Conservation (phyloP, 768 basidiomycete species). For the Hygrocybe coccinea region DNA sequence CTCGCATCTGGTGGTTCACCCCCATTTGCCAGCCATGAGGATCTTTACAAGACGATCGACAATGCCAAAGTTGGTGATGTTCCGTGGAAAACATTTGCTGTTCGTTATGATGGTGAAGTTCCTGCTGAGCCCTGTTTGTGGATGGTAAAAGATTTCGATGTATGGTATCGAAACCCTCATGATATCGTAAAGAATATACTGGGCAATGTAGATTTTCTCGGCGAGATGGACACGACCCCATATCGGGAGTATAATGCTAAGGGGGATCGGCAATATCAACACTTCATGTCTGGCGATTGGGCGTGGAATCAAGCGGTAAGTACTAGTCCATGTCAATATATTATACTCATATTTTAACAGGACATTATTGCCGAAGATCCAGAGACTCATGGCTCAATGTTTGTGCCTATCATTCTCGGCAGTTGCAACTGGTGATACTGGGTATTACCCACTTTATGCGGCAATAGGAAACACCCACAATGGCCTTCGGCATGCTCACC, state of each 20-base stretch:
- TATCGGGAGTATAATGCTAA: constrained; percentile 22
- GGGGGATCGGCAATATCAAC: constrained; percentile 22
- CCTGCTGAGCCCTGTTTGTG: constrained; percentile 24
- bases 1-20: constrained; percentile 5
- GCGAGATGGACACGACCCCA: constrained; percentile 30
- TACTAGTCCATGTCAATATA: constrained; percentile 2
- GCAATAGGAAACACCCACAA: constrained; percentile 28
- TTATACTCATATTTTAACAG: constrained; percentile 15
- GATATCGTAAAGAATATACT: constrained; percentile 27
- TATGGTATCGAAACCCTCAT: constrained; percentile 32
- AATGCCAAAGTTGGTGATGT: constrained; percentile 19
- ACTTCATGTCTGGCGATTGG: constrained; percentile 40
- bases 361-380: constrained; percentile 23
- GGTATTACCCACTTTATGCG: constrained; percentile 34
- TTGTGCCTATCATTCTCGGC: constrained; percentile 30
- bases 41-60: constrained; percentile 22
- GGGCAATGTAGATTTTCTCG: constrained; percentile 32
- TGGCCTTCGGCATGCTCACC: constrained; percentile 25
- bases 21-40: constrained; percentile 21
- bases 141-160: constrained; percentile 26
- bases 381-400: constrained; percentile 26
- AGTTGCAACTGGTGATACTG: constrained; percentile 39
- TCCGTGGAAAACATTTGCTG: constrained; percentile 24
- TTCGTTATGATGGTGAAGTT: constrained; percentile 16
- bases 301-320: constrained; percentile 31